These are phyloP conservation scores for Dianthus caryophyllus DNA, from an alignment of 148 eudicot species.

Conservation along the genomic window DNA sequence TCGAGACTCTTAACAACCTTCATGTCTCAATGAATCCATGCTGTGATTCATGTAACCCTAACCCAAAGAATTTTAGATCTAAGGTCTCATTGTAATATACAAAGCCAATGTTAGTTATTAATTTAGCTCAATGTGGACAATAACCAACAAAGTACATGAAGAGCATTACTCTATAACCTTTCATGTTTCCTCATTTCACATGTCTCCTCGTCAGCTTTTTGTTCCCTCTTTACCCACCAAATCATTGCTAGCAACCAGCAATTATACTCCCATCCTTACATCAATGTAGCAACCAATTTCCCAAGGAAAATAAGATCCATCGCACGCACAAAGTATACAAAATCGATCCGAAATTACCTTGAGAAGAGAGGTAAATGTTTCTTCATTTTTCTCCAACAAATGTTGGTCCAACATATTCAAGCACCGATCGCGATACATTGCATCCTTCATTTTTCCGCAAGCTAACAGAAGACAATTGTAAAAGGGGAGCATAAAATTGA, in stretches of 20 bases:
- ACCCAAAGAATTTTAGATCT: neutral
- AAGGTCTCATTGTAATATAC: neutral
- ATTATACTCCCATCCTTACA: neutral
- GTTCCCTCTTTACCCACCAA: too few species aligned
- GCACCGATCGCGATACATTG: conserved; percentile 48
- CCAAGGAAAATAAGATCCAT: neutral
- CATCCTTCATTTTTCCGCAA: conserved; percentile 40
- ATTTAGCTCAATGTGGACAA: neutral
- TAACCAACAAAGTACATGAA: conserved; percentile 4
- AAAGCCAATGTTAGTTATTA: neutral
- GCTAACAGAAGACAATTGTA: conserved; percentile 56
- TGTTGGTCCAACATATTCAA: conserved; percentile 70
- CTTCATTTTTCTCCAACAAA: conserved; percentile 61
- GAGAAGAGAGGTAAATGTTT: conserved; percentile 65
- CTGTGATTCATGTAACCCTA: neutral
- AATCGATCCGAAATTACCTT: conserved; percentile 40
- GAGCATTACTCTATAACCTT: too few species aligned
- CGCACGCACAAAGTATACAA: neutral
- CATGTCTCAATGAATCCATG: neutral
- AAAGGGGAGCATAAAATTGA: conserved; percentile 41
- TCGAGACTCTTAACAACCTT: neutral
- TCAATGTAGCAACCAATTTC: neutral
- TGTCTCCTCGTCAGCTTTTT: too few species aligned
- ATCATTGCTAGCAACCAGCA: neutral
- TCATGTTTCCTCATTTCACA: too few species aligned